These are phyloP conservation scores for Rhododendron molle DNA, from an alignment of 148 eudicot species.

Conservation along the genomic window DNA sequence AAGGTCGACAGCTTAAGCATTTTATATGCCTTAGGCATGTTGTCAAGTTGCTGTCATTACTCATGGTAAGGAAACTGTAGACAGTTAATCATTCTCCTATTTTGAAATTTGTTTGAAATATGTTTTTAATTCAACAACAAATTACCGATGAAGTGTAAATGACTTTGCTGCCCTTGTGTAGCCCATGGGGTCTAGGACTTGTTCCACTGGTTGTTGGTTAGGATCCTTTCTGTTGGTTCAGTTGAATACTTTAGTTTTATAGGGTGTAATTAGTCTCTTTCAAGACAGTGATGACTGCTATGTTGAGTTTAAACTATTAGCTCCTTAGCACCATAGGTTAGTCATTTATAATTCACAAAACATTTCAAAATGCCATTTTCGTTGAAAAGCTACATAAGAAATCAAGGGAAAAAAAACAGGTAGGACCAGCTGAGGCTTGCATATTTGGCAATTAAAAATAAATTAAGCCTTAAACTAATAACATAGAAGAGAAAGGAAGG, in stretches of 20 bases:
- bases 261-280: conserved; percentile 6
- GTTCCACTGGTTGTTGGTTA: background rate
- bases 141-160: background rate
- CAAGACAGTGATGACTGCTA: background rate
- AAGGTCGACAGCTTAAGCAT: background rate
- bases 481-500: background rate
- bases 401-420: background rate
- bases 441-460: background rate
- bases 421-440: background rate
- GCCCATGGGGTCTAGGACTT: background rate
- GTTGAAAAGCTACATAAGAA: background rate
- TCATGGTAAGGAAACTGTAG: background rate
- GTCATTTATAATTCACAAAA: background rate
- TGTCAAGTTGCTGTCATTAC: background rate
- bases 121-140: background rate
- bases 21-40: background rate
- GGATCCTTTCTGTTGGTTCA: background rate
- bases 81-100: background rate
- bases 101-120: background rate
- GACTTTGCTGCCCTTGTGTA: conserved; percentile 4
- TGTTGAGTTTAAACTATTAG: background rate
- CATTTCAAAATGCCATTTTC: background rate
- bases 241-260: background rate
- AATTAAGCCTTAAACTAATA: background rate
- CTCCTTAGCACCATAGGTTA: background rate